Evolutionary conservation across 139 green algal genomes (phyloP), one percentile per base, ranked within the genome.

Genomic region (Closterium sp.): DNA sequence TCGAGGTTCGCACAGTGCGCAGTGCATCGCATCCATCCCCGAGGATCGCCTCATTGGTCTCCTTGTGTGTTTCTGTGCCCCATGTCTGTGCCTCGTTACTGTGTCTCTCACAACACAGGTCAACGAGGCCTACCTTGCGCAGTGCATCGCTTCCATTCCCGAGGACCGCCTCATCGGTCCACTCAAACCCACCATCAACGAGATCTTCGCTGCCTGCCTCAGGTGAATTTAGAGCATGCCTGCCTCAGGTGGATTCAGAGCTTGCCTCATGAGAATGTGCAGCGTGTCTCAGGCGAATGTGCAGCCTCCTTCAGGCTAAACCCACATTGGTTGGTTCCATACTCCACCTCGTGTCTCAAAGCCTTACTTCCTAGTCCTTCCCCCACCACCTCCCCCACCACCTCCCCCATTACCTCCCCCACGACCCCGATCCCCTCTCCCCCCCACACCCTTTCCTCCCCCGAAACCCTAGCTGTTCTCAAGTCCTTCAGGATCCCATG

Each of bases 141-240:
- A 92, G n/a, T 92, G 91, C 85, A 43, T 94, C 23, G 87, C 91
- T 31, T 66, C 33, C 34, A 23, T 64, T 9, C 36, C 91, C 28
- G 91, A 94, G 28, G 91, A 92, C 34, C 33, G 83, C 28, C n/a
- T 94, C 19, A 64, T 35, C 19, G 91, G 91, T 9, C 87, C 81
- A 25, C 66, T 92, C 28, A 93, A 81, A 76, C 28, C 31, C 84
- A 94, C 91, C 33, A 55, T 94, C 31, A 94, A 90, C 31, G 91
- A 94, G 38, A 25, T 94, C 55, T 89, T 94, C 38, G 16, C 33
- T 28, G 33, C 91, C 66, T 94, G 91, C 64, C 89, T 93, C 30
- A 91, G 91, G 91, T 94, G 69, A 69, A 69, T 69, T 28, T 16
- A 1, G 9, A 69, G 43, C 10, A 12, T 69, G 43, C 10, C 43